These are phyloP conservation scores for Cicer chorassanicum DNA, from an alignment of 306 rosid genomes.

Conservation along the genomic window DNA sequence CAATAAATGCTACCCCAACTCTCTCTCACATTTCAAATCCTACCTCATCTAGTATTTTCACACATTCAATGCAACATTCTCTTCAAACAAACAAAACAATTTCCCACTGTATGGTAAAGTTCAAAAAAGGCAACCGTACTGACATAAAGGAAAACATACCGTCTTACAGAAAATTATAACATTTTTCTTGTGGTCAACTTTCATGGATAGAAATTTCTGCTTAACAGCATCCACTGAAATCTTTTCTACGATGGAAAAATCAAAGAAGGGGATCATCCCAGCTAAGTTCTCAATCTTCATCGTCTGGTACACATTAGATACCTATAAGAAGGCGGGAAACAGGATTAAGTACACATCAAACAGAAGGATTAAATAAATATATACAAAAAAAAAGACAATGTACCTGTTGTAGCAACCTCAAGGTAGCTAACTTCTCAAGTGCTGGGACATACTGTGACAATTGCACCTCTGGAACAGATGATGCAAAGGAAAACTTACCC, in stretches of 20 bases:
- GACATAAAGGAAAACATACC: constrained; percentile 43
- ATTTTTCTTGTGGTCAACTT: constrained; percentile 83
- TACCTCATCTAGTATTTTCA: neutral
- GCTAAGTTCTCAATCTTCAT: constrained; percentile 85
- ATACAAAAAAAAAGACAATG: constrained; percentile 7
- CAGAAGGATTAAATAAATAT: neutral
- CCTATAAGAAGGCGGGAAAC: constrained; percentile 52
- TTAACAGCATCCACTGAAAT: constrained; percentile 94
- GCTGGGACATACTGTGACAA: constrained; percentile 78
- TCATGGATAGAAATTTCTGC: constrained; percentile 83
- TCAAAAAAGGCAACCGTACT: neutral
- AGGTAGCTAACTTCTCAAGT: constrained; percentile 79
- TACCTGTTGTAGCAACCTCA: constrained; percentile 99
- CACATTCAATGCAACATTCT: too few relatives aligned
- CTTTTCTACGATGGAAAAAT: constrained; percentile 80
- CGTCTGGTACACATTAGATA: constrained; percentile 81
- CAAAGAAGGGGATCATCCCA: constrained; percentile 80
- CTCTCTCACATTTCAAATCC: neutral
- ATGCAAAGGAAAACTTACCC: constrained; percentile 85
- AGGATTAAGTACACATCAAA: constrained; percentile 3
- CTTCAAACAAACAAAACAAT: neutral
- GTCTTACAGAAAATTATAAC: constrained; percentile 56
- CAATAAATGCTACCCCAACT: neutral
- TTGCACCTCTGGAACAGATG: constrained; percentile 93
- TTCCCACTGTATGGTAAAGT: neutral